Evolutionary conservation across 257 asterid species (phyloP).

Genomic region (Solanum paucissectum): DNA sequence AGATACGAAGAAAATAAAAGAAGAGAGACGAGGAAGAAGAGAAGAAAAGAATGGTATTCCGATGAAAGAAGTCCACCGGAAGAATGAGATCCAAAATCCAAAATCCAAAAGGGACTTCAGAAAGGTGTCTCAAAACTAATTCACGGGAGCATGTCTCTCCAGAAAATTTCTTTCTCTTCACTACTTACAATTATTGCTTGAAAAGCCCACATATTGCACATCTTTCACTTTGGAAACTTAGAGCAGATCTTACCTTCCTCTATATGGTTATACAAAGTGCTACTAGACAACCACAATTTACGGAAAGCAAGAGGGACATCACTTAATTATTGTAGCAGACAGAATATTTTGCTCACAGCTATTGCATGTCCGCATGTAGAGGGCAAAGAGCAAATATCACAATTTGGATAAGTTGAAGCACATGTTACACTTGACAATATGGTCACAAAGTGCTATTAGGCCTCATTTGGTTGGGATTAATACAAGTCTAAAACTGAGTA

Average conservation of each 20-base stretch:
- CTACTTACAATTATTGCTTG: neutral
- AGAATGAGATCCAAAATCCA: neutral
- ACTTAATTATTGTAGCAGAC: neutral
- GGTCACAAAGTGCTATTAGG: neutral
- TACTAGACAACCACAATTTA: neutral
- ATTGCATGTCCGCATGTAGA: neutral
- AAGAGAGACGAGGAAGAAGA: neutral
- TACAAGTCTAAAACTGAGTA: neutral
- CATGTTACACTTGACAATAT: neutral
- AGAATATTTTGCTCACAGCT: neutral
- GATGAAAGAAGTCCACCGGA: neutral
- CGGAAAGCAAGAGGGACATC: neutral
- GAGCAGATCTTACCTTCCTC: neutral
- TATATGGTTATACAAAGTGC: neutral
- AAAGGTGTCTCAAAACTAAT: neutral
- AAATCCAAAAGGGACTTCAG: neutral
- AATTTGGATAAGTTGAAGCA: neutral
- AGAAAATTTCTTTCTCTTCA: neutral
- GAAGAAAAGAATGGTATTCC: neutral
- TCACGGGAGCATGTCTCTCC: neutral
- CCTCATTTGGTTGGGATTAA: neutral
- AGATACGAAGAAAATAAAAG: neutral
- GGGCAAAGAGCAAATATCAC: neutral
- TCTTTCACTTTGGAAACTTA: neutral
- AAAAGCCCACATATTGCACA: neutral